Base-by-base conservation (phyloP, 1,139 yeast species). In the Suhomyces bokatorum region DNA sequence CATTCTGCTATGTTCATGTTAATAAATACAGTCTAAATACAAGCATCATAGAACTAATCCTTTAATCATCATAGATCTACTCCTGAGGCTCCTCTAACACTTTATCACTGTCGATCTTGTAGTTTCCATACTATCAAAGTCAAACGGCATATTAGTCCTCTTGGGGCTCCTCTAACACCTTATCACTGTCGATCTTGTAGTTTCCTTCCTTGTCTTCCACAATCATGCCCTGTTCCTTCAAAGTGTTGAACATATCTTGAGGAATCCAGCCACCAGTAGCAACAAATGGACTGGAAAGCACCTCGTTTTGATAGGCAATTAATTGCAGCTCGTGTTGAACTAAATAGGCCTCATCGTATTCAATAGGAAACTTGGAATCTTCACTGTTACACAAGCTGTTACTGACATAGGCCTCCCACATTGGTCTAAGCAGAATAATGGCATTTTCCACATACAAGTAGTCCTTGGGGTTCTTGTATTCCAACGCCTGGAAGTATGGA, bases 221-320 rank as follows among this genome's bases (percentile, higher is more conserved):
- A 43, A 91, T 70, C 46, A 85, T 72, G 1, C 93, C 95, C 52
- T 83, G 83, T 16, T 80, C 80, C 37, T 80, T 66, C 54, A 89
- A 74, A 45, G 79, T 78, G 36, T 80, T 85, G 60, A 91, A 90
- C 85, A 89, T 80, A 59, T 89, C 96, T 62, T 88, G 96, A 22
- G 98, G 97, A 47, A 93, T 78, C 97, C 97, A 91, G 6, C 97
- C 97, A 46, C 88, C 87, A 32, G 97, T 87, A 40, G 95, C 95
- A 31, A 88, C 84, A 64, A 90, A 90, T 38, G 97, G 97, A 44
- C 83, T 78, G 7, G 82, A 73, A 32, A 85, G 77, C 40, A 87
- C 68, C 53, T 80, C 82, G 53, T 78, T 69, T 63, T 87, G 93
- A 69, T 88, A 85, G 36, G 74, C 78, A 49, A 79, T 83, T 56